These are phyloP conservation scores for Escovopsis sp. DNA, from an alignment of 2,329 filamentous ascomycete genomes.

Conservation along the genomic window DNA sequence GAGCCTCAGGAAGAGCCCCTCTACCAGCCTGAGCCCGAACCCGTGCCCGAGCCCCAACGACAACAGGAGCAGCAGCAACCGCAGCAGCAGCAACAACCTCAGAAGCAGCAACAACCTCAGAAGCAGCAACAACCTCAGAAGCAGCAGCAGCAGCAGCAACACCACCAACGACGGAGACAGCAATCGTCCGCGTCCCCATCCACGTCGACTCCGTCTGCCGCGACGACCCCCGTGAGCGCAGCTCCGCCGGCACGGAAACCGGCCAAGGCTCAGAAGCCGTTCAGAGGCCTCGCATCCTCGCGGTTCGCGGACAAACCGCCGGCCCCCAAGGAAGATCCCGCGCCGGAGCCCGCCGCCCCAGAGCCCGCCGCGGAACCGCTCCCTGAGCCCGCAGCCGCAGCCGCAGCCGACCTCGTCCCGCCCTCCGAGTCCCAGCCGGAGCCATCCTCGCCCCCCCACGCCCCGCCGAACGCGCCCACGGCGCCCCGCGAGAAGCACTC, in stretches of 20 bases:
- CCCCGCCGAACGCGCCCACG: constrained; percentile 18
- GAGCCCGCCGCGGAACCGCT: constrained; percentile 4
- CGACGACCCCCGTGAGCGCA: constrained; percentile 2
- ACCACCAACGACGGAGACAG: constrained; percentile 2
- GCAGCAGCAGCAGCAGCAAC: constrained; percentile 4
- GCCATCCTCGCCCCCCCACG: constrained; percentile 9
- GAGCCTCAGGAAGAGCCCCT: constrained; percentile 1
- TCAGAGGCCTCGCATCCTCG: constrained; percentile 16
- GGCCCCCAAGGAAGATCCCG: constrained; percentile 4
- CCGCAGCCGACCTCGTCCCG: constrained; percentile 6
- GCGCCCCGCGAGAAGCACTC: constrained; percentile 15
- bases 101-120: constrained; percentile 4
- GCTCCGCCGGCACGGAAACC: constrained; percentile 6
- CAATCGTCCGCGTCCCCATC: constrained; percentile 5
- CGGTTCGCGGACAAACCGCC: constrained; percentile 19
- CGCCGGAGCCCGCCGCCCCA: constrained; percentile 3
- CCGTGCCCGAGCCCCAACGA: neutral
- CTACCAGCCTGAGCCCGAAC: neutral
- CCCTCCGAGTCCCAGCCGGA: constrained; percentile 3
- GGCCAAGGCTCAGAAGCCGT: constrained; percentile 2
- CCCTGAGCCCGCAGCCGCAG: constrained; percentile 8
- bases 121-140: neutral
- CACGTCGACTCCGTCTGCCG: constrained; percentile 5
- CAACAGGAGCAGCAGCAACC: neutral
- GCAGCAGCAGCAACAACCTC: constrained; percentile 1